Percentiles rank a stretch among this genome's conserved stretches.
Conservation (phyloP, 2,329 filamentous ascomycete genomes). For the Alternaria sp. region DNA sequence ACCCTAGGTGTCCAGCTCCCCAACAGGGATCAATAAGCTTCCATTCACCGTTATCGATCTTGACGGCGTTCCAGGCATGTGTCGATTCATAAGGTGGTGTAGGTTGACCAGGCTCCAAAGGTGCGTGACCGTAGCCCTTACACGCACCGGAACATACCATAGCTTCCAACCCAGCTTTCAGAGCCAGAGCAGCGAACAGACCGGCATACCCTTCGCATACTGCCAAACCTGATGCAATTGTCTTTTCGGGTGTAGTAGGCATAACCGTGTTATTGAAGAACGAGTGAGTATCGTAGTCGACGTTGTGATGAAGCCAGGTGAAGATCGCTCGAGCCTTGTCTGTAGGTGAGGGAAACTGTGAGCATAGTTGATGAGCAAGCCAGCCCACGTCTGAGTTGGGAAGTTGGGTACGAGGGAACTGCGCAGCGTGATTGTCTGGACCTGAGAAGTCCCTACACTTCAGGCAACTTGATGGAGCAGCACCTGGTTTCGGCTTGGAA, state of each 20-base stretch:
- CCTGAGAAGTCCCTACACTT: slow-evolving; percentile 86
- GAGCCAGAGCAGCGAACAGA: slow-evolving; percentile 78
- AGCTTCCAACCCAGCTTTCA: slow-evolving; percentile 78
- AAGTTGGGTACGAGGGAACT: slow-evolving; percentile 74
- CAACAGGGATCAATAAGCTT: slow-evolving; percentile 92
- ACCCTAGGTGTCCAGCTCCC: slow-evolving; percentile 76
- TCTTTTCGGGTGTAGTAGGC: slow-evolving; percentile 72
- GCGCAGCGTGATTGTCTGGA: slow-evolving; percentile 78
- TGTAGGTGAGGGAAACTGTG: slow-evolving; percentile 78
- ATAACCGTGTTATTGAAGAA: slow-evolving; percentile 78
- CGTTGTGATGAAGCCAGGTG: slow-evolving; percentile 94
- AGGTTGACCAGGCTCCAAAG: slow-evolving; percentile 67
- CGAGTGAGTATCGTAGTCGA: slow-evolving; percentile 79
- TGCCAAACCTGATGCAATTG: slow-evolving; percentile 76
- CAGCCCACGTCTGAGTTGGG: slow-evolving; percentile 72
- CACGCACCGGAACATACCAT: slow-evolving; percentile 78
- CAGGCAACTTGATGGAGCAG: slow-evolving; percentile 62
- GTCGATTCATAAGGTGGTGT: slow-evolving; percentile 68
- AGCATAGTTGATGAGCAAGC: slow-evolving; percentile 78
- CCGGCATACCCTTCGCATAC: slow-evolving; percentile 93
- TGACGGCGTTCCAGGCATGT: slow-evolving; percentile 94
- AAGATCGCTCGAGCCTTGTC: slow-evolving; percentile 95
- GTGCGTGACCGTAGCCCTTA: slow-evolving; percentile 79
- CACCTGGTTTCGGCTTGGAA: slow-evolving; percentile 43
- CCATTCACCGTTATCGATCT: slow-evolving; percentile 86